Conservation (phyloP, 495 filamentous ascomycete species). For the Xanthoparmelia taractica region DNA sequence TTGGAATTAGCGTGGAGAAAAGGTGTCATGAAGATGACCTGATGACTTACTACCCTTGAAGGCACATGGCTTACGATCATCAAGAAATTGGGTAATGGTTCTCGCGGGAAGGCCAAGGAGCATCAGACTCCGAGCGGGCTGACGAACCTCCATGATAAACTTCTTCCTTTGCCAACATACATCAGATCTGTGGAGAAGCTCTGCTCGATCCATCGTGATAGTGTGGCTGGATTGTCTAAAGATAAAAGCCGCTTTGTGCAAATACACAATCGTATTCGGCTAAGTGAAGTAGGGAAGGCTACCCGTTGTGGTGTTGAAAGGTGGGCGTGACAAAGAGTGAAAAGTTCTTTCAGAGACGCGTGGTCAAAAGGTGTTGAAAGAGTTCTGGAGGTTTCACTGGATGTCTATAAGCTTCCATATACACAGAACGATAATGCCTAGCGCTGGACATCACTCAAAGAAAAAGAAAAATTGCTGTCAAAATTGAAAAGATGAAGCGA, state of each 20-base stretch:
- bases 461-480: no score
- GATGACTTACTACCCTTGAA: slow-evolving; percentile 1
- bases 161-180: not conserved
- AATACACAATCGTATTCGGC: not conserved
- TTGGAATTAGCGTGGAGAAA: not conserved
- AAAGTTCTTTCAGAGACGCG: not conserved
- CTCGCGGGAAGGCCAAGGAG: not conserved
- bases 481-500: no score
- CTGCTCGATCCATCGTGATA: not conserved
- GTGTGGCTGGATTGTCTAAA: not conserved
- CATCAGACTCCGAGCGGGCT: not conserved
- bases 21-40: not conserved
- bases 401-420: no score
- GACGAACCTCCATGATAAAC: no score
- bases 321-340: not conserved
- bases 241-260: not conserved
- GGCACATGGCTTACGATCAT: not conserved
- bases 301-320: not conserved
- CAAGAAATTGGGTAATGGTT: not conserved
- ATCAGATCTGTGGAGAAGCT: not conserved
- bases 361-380: not conserved
- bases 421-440: no score
- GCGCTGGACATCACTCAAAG: no score
- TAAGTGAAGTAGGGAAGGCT: not conserved
- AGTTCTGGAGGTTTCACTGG: not conserved